Conservation (phyloP, 768 basidiomycete species). For the Phaeolepiota aurea region DNA sequence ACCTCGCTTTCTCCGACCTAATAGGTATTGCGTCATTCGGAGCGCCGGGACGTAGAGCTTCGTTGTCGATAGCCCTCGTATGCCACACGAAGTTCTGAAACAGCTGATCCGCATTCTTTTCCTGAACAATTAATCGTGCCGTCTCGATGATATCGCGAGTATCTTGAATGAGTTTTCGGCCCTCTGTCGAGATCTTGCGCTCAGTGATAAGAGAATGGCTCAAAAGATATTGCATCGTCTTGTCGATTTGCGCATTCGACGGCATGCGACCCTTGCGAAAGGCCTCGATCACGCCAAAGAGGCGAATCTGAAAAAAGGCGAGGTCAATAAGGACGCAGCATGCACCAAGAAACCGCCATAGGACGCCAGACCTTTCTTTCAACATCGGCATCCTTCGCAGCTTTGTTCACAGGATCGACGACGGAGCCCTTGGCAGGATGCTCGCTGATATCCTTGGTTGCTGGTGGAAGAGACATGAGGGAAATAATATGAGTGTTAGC, state of each 20-base stretch:
- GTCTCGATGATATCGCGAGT: slow-evolving; percentile 75
- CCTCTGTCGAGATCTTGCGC: slow-evolving; percentile 65
- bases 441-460: slow-evolving; percentile 51
- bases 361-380: slow-evolving; percentile 55
- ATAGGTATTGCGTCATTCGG: slow-evolving; percentile 27
- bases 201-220: slow-evolving; percentile 50
- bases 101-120: slow-evolving; percentile 88
- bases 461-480: slow-evolving; percentile 58
- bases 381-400: slow-evolving; percentile 61
- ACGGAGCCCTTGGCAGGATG: slow-evolving; percentile 54
- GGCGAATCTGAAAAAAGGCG: slow-evolving; percentile 39
- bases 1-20: slow-evolving; percentile 44
- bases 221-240: slow-evolving; percentile 59
- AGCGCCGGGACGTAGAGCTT: slow-evolving; percentile 16
- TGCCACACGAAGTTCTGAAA: slow-evolving; percentile 89
- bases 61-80: slow-evolving; percentile 44
- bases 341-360: too few species aligned
- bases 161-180: slow-evolving; percentile 70
- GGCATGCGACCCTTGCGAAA: slow-evolving; percentile 75
- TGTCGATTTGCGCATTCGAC: slow-evolving; percentile 73
- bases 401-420: slow-evolving; percentile 55
- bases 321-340: background rate
- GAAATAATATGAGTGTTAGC: background rate
- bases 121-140: slow-evolving; percentile 55
- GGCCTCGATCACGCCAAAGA: slow-evolving; percentile 78